phyloP scores from a whole-genome alignment of 2,329 filamentous ascomycete genomes.

The Fusarium aywerte region DNA sequence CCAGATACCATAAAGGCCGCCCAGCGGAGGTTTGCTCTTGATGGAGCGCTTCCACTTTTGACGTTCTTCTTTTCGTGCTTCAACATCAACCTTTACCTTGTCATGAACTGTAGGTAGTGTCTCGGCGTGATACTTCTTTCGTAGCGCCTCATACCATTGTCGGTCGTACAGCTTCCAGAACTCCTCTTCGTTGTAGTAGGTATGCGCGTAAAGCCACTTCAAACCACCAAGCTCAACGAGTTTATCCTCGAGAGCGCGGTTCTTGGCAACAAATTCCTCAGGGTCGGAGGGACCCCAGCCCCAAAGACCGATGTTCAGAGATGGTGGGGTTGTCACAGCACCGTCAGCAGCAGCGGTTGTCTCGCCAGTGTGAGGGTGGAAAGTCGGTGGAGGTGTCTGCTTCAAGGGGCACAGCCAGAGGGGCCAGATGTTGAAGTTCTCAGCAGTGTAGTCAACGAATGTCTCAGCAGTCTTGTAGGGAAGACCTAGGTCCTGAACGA shows the following conservation, averaged over 20 bases:
- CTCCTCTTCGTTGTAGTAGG: slow-evolving; percentile 79
- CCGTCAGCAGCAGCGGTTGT: slow-evolving; percentile 41
- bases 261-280: slow-evolving; percentile 72
- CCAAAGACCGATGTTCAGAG: slow-evolving; percentile 80
- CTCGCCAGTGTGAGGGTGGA: slow-evolving; percentile 63
- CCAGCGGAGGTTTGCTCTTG: slow-evolving; percentile 65
- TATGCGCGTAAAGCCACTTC: slow-evolving; percentile 90
- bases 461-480: slow-evolving; percentile 63
- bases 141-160: slow-evolving; percentile 69
- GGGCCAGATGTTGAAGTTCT: slow-evolving; percentile 66
- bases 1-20: slow-evolving; percentile 68
- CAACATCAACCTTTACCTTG: slow-evolving; percentile 71
- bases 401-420: slow-evolving; percentile 69
- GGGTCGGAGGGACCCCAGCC: slow-evolving; percentile 73
- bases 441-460: slow-evolving; percentile 66
- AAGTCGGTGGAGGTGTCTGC: slow-evolving; percentile 61
- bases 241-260: slow-evolving; percentile 76
- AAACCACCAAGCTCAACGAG: slow-evolving; percentile 76
- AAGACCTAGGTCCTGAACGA: slow-evolving; percentile 74
- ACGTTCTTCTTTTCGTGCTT: slow-evolving; percentile 55
- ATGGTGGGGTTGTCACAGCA: slow-evolving; percentile 47
- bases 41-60: slow-evolving; percentile 55
- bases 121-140: slow-evolving; percentile 70
- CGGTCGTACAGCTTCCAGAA: slow-evolving; percentile 74
- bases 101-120: slow-evolving; percentile 75